Evolutionary conservation across 2,329 filamentous ascomycete genomes (phyloP).

Genomic region (Acephala macrosclerotiorum): DNA sequence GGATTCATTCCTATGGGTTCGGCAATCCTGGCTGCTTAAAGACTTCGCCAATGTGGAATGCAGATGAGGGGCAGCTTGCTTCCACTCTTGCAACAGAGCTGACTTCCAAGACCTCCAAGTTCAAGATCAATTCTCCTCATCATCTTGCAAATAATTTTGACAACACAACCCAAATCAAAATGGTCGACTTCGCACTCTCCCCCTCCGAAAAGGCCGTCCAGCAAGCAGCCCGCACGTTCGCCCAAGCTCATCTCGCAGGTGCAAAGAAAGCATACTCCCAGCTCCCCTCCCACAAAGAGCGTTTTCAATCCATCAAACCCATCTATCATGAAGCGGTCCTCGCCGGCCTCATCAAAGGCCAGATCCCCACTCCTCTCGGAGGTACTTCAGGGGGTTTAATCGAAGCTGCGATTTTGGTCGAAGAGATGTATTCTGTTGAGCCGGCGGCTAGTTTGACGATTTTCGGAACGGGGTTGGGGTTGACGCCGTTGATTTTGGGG

Average conservation of each 20-base stretch:
- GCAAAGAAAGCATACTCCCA: slow-evolving; percentile 1
- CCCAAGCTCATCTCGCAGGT: slow-evolving; percentile 9
- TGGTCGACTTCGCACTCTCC: slow-evolving; percentile 42
- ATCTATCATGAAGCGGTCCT: slow-evolving; percentile 52
- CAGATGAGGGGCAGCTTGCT: background rate
- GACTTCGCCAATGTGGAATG: background rate
- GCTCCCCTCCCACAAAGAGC: slow-evolving; percentile 34
- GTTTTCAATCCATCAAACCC: slow-evolving; percentile 55
- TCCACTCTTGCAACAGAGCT: background rate
- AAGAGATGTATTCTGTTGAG: slow-evolving; percentile 60
- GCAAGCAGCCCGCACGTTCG: slow-evolving; percentile 36
- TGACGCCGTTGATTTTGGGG: slow-evolving; percentile 56
- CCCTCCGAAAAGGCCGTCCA: slow-evolving; percentile 35
- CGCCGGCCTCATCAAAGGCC: slow-evolving; percentile 54
- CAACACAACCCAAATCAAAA: background rate
- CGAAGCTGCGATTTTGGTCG: slow-evolving; percentile 57
- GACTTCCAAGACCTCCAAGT: background rate
- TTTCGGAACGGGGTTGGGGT: slow-evolving; percentile 57
- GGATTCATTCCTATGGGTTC: slow-evolving; percentile 7
- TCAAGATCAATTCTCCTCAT: too few species aligned
- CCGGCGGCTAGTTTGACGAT: slow-evolving; percentile 56
- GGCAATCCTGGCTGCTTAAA: background rate
- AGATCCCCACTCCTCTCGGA: slow-evolving; percentile 53
- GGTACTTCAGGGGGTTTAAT: slow-evolving; percentile 52
- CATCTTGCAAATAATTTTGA: background rate